Evolutionary conservation across 805 yeast genomes (phyloP), one percentile per base, ranked within the genome.

Genomic region (Metschnikowia drakensbergensis): DNA sequence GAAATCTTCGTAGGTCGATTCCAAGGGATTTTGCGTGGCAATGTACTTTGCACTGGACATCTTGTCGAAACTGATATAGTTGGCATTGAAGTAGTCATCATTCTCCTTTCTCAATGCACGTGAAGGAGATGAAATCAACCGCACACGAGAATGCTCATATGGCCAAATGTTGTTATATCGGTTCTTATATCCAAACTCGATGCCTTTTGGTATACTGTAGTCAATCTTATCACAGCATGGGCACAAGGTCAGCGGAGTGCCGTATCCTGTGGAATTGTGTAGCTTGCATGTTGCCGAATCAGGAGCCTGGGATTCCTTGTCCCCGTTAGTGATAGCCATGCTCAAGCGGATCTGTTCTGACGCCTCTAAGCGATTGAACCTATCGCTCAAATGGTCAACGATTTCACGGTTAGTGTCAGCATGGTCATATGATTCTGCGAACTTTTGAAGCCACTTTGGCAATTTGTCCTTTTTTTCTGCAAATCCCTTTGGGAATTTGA

Each of bases 131-230:
- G 54, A 54, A 29, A 54, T 54, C 30, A 88, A 68, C 50, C 79
- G 79, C 9, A 92, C 97, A 49, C 97, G 73, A 3, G 95, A 79
- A 59, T 87, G 92, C 61, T 88, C 95, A 65, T 80, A 91, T 3
- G 96, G 90, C 59, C 86, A 84, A 37, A 91, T 87, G 63, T 91
- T 96, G 58, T 87, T 86, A 71, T 91, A 91, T 51, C 98, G 69
- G 65, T 91, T 89, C 60, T 90, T 90, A 46, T 76, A 65, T 26
- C 95, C 92, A 37, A 82, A 74, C 64, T 89, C 96, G 37, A 90
- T 82, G 5, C 96, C 97, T 46, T 63, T 58, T 1, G 79, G 77
- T 13, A 74, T 59, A 42, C 64, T 63, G 49, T 71, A 74, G 23
- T 58, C 58, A 41, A 66, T 72, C 3, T 62, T 59, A 50, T 73